Base-by-base conservation (phyloP, 2,329 filamentous ascomycete species). In the Phoma sp. region DNA sequence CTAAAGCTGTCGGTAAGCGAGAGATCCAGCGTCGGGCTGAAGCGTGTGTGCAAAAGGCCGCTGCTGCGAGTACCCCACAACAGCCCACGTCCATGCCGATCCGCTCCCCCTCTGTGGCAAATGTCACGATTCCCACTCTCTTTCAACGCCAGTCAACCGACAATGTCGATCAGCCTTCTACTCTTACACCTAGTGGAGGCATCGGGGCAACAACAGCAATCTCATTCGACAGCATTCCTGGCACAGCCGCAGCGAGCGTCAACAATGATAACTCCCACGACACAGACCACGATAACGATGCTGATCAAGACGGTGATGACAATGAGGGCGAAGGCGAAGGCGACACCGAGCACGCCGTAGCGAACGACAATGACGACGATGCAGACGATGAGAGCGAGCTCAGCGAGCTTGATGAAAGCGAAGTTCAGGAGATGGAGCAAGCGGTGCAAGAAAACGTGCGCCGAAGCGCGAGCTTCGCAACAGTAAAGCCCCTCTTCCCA, bases 11-110 rank as follows among this genome's bases (percentile, higher is more conserved):
- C 6, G 83, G 84, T 6, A 78, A 83, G 25, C 77, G 83, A 11
- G 85, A 87, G 59, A 79, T 87, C 24, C 80, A 83, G 55, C 80
- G 81, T 39, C 80, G 80, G 58, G 84, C 85, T 7, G 85, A 88
- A 68, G 79, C 80, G 0, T 83, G 83, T 55, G 78, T 81, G 2
- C 68, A 73, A 57, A 79, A 76, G 59, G 68, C 71, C 23, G 46
- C 41, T 24, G 32, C 41, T n/a, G 67, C 69, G 33, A 66, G 67
- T 25, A 64, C 67, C 44, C 65, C 77, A 59, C 61, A 64, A 1
- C 29, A 61, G n/a, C 41, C 62, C n/a, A 65, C 67, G 4, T 59
- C 65, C 0, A 73, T 75, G 43, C 66, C 71, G 0, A 73, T 74
- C 9, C 71, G 72, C 65, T 72, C 69, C 1, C 71, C 71, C 10